Percentiles rank a stretch among this genome's conserved stretches.
Conservation (phyloP, 441 rosid species). For the Syzygium malaccense region DNA sequence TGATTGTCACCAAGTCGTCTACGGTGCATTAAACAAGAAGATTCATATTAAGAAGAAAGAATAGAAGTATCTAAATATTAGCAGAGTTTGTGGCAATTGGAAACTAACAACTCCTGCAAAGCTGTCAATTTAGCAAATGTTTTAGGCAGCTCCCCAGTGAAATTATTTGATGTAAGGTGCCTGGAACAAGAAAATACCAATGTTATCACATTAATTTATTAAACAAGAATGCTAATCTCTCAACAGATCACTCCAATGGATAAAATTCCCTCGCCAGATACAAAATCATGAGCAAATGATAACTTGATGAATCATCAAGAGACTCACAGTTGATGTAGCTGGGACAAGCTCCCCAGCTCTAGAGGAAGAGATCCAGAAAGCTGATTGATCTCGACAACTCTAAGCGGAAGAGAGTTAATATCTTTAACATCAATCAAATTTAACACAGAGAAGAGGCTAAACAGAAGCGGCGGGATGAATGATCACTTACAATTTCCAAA, state of each 20-base stretch:
- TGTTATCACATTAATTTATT: background rate
- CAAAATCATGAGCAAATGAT: background rate
- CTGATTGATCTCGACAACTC: rapidly evolving
- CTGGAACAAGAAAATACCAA: background rate
- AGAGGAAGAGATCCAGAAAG: background rate
- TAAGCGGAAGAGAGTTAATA: background rate
- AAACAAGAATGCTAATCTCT: background rate
- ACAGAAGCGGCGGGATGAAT: background rate
- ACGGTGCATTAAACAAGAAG: background rate
- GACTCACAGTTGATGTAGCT: rapidly evolving
- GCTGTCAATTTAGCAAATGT: background rate
- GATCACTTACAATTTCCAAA: background rate
- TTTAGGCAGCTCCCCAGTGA: background rate
- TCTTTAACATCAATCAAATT: background rate
- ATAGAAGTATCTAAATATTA: background rate
- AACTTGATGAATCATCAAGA: background rate
- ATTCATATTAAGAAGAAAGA: background rate
- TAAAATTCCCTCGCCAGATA: background rate
- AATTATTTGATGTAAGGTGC: background rate
- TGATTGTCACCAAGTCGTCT: conserved; percentile 3
- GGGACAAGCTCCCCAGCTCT: background rate
- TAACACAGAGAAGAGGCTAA: background rate
- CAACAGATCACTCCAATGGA: background rate
- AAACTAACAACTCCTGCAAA: background rate
- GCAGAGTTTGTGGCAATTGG: background rate